phyloP scores from a whole-genome alignment of 1,284 basidiomycete species.

The Ceratobasidium sp. region DNA sequence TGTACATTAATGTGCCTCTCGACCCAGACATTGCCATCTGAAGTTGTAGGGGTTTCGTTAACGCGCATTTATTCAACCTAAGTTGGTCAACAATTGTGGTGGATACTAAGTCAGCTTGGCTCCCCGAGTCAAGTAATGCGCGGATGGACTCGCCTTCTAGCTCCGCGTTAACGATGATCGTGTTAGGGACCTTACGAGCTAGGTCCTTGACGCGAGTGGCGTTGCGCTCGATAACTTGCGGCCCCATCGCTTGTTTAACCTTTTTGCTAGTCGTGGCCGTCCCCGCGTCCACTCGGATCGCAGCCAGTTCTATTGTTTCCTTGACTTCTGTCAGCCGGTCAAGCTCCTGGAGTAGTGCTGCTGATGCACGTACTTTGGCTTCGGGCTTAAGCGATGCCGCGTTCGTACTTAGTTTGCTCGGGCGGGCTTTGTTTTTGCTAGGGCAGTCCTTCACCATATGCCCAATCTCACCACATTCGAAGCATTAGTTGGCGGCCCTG shows the following conservation, averaged over 20 bases:
- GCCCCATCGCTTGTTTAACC: constrained; percentile 19
- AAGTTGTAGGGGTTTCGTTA: constrained; percentile 55
- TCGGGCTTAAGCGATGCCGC: neutral
- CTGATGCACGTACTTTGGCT: neutral
- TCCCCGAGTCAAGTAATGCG: constrained; percentile 59
- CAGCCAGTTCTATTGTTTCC: neutral
- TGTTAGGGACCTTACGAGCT: constrained; percentile 54
- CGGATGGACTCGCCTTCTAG: constrained; percentile 56
- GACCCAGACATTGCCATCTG: constrained; percentile 56
- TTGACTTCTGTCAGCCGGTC: neutral
- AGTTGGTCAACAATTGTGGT: constrained; percentile 59
- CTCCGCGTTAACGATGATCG: constrained; percentile 54
- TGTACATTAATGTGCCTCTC: constrained; percentile 50
- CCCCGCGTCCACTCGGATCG: neutral
- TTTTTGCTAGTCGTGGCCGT: neutral
- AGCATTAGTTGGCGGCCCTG: constrained; percentile 43
- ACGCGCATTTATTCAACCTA: constrained; percentile 45
- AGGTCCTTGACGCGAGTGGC: constrained; percentile 7
- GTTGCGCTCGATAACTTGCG: constrained; percentile 50
- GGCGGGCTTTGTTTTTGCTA: constrained; percentile 4
- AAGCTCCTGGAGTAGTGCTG: neutral
- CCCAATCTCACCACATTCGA: constrained; percentile 25
- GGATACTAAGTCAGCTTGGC: constrained; percentile 61
- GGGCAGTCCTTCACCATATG: constrained; percentile 45
- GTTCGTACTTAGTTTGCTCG: neutral